A percentile compares a stretch with the other conserved stretches of the same genome.
Evolutionary conservation across 495 filamentous ascomycete genomes (phyloP).

Genomic region (Aspergillus ellipticus): DNA sequence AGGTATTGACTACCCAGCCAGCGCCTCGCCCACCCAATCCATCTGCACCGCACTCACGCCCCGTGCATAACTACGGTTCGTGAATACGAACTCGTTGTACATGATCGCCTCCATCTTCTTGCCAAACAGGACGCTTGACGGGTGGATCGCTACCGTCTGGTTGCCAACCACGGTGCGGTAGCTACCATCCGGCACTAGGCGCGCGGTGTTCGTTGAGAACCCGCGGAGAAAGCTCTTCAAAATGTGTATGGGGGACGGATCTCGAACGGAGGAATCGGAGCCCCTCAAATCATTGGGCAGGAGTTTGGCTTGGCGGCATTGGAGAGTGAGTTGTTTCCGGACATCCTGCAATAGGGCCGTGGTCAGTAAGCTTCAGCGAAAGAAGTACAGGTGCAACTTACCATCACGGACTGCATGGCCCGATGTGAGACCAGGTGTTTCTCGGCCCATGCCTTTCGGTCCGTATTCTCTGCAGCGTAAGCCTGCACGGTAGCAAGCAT

Average conservation of each 20-base stretch:
- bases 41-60: slow-evolving; percentile 84
- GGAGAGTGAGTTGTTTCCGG: slow-evolving; percentile 75
- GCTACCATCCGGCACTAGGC: slow-evolving; percentile 75
- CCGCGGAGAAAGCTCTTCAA: slow-evolving; percentile 79
- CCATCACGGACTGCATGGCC: slow-evolving; percentile 77
- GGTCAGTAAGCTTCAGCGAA: slow-evolving; percentile 6
- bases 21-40: slow-evolving; percentile 75
- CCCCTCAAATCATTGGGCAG: slow-evolving; percentile 21
- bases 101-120: slow-evolving; percentile 90
- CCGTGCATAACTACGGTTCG: slow-evolving; percentile 84
- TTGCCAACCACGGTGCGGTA: slow-evolving; percentile 82
- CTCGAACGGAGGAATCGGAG: slow-evolving; percentile 13
- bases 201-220: slow-evolving; percentile 78
- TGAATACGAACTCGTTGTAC: slow-evolving; percentile 95
- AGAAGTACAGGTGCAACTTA: slow-evolving; percentile 35
- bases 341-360: slow-evolving; percentile 54
- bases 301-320: slow-evolving; percentile 50
- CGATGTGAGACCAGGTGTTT: slow-evolving; percentile 72
- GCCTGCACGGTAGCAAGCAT: slow-evolving; percentile 77
- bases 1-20: slow-evolving; percentile 41
- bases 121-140: slow-evolving; percentile 78
- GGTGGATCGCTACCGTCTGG: slow-evolving; percentile 85
- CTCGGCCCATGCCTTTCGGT: slow-evolving; percentile 76
- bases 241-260: slow-evolving; percentile 46
- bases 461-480: slow-evolving; percentile 69